A percentile compares a stretch with the other conserved stretches of the same genome.
These are phyloP conservation scores for Lachancea meyersii DNA, from an alignment of 805 yeast species.

Conservation along the genomic window DNA sequence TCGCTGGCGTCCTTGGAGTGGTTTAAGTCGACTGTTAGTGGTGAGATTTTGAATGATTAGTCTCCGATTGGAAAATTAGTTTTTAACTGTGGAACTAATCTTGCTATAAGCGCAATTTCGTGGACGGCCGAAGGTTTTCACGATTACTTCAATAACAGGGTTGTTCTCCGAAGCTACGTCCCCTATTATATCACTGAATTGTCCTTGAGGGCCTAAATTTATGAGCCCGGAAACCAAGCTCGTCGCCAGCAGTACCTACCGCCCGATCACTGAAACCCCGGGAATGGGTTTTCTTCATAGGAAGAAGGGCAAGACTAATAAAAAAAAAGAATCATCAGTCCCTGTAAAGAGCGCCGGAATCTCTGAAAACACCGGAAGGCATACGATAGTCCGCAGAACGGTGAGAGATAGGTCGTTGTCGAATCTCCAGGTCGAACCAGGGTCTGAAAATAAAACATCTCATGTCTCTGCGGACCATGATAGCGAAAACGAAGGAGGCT, in stretches of 20 bases:
- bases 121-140: too few relatives aligned
- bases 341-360: not conserved
- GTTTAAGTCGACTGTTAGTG: too few relatives aligned
- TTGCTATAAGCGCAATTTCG: too few relatives aligned
- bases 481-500: not conserved
- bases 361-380: constrained; percentile 5
- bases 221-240: not conserved
- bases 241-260: not conserved
- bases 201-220: not conserved
- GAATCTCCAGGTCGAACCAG: constrained; percentile 4
- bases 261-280: not conserved
- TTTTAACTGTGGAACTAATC: too few relatives aligned
- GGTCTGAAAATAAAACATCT: not conserved
- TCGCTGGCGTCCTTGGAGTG: too few relatives aligned
- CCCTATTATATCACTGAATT: too few relatives aligned
- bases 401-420: constrained; percentile 6
- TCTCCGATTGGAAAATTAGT: too few relatives aligned
- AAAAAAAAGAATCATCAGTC: not conserved
- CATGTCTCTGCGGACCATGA: not conserved
- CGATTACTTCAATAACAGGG: too few relatives aligned
- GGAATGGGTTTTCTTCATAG: constrained; percentile 2
- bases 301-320: constrained; percentile 1
- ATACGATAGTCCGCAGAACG: constrained; percentile 5
- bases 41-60: too few relatives aligned
- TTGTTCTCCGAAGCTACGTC: too few relatives aligned